Evolutionary conservation across 2,329 filamentous ascomycete genomes (phyloP).

Genomic region (Fusarium lyarnte): DNA sequence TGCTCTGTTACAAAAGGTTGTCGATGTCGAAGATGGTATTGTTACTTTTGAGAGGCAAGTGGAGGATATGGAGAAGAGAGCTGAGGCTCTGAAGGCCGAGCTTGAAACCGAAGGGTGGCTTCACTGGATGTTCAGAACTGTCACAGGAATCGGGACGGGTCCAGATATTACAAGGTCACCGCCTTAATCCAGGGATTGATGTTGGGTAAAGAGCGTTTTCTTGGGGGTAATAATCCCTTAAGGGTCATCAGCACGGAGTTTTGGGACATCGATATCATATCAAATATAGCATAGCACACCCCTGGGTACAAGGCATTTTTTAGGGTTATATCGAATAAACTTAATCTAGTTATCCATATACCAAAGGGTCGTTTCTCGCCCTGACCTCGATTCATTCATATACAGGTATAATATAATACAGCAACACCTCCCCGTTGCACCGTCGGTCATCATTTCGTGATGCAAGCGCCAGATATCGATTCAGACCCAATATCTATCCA

Average conservation of each 20-base stretch:
- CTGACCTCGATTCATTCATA: constrained; percentile 37
- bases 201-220: constrained; percentile 4
- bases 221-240: neutral
- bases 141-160: constrained; percentile 69
- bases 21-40: constrained; percentile 87
- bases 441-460: constrained; percentile 24
- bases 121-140: constrained; percentile 70
- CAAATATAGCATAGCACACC: constrained; percentile 11
- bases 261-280: constrained; percentile 12
- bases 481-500: constrained; percentile 31
- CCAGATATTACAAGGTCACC: constrained; percentile 60
- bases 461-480: constrained; percentile 29
- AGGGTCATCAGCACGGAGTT: constrained; percentile 28
- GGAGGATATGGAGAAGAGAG: constrained; percentile 72
- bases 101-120: constrained; percentile 72
- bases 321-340: constrained; percentile 14
- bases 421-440: constrained; percentile 20
- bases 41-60: constrained; percentile 83
- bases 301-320: constrained; percentile 6
- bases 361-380: constrained; percentile 32
- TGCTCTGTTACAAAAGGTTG: constrained; percentile 79
- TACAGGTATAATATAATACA: constrained; percentile 44
- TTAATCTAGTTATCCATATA: constrained; percentile 22
- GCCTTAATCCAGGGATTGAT: constrained; percentile 21
- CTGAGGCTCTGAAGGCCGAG: constrained; percentile 69